Conservation (phyloP, 1,284 basidiomycete species). For the Cutaneotrichosporon daszewskae region DNA sequence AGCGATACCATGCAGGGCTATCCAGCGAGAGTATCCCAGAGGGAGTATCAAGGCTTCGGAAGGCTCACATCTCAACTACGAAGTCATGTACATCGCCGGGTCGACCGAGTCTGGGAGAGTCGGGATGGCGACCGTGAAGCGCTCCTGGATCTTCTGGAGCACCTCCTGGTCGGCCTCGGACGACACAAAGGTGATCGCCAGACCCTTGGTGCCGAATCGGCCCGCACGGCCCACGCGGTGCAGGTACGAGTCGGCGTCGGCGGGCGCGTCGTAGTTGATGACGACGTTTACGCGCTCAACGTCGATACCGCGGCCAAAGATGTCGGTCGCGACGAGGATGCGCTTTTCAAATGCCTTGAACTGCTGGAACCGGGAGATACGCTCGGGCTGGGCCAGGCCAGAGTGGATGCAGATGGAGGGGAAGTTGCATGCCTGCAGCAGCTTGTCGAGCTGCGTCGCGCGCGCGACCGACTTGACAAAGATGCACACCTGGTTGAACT, state of each 20-base stretch:
- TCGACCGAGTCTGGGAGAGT: slow-evolving; percentile 44
- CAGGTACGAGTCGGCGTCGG: slow-evolving; percentile 95
- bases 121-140: slow-evolving; percentile 49
- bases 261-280: slow-evolving; percentile 90
- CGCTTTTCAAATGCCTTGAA: slow-evolving; percentile 99
- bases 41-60: too few relatives aligned
- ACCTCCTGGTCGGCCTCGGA: slow-evolving; percentile 89
- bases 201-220: slow-evolving; percentile 98
- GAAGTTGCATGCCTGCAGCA: slow-evolving; percentile 96
- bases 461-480: slow-evolving; percentile 98
- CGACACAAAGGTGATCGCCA: slow-evolving; percentile 96
- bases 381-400: slow-evolving; percentile 87
- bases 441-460: slow-evolving; percentile 92
- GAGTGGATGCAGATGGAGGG: slow-evolving; percentile 98
- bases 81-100: slow-evolving; percentile 45
- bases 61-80: slow-evolving; percentile 24
- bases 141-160: slow-evolving; percentile 54
- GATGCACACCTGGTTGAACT: slow-evolving; percentile 99
- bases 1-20: too few relatives aligned
- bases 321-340: slow-evolving; percentile 94
- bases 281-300: slow-evolving; percentile 97
- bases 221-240: slow-evolving; percentile 99
- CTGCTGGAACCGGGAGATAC: slow-evolving; percentile 94
- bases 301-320: slow-evolving; percentile 95
- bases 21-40: too few relatives aligned